Percentiles rank a stretch among this genome's conserved stretches.
Conservation (phyloP, 495 filamentous ascomycete genomes). For the Tirmania nivea region DNA sequence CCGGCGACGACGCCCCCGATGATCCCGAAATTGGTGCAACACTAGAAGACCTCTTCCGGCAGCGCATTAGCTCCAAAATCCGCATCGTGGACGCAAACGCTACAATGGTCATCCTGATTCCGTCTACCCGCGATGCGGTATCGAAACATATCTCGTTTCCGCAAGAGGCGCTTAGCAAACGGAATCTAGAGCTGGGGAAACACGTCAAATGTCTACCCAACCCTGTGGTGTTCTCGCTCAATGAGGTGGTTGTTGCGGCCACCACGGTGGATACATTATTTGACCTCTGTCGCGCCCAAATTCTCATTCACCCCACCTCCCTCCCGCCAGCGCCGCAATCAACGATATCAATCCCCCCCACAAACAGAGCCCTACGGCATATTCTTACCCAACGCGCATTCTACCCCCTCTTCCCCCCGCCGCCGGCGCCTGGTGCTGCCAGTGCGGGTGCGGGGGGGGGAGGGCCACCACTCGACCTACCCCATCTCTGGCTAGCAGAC, state of each 20-base stretch:
- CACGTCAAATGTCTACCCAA: conserved; percentile 60
- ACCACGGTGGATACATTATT: conserved; percentile 65
- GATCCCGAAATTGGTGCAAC: conserved; percentile 52
- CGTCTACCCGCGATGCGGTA: conserved; percentile 66
- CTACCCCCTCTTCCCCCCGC: conserved; percentile 60
- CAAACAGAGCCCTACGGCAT: conserved; percentile 46
- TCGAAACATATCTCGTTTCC: conserved; percentile 75
- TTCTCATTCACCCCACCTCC: conserved; percentile 22
- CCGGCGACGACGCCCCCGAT: conserved; percentile 35
- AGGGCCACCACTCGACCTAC: conserved; percentile 36
- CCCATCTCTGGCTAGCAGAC: conserved; percentile 75
- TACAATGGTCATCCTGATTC: conserved; percentile 47
- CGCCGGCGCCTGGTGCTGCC: conserved; percentile 44
- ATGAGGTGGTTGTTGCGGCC: conserved; percentile 61
- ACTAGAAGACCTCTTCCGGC: conserved; percentile 60
- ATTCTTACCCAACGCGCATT: conserved; percentile 77
- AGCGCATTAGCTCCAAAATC: conserved; percentile 36
- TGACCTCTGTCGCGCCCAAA: conserved; percentile 58
- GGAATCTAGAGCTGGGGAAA: conserved; percentile 34
- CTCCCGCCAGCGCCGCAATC: conserved; percentile 20
- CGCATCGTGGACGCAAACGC: neutral
- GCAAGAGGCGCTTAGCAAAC: conserved; percentile 54
- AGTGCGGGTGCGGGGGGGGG: conserved; percentile 20
- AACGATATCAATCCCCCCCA: conserved; percentile 27
- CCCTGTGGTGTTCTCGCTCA: conserved; percentile 64